A percentile compares a stretch with the other conserved stretches of the same genome.
These are phyloP conservation scores for Magnaporthiopsis incrustans DNA, from an alignment of 2,329 filamentous ascomycete species.

Conservation along the genomic window DNA sequence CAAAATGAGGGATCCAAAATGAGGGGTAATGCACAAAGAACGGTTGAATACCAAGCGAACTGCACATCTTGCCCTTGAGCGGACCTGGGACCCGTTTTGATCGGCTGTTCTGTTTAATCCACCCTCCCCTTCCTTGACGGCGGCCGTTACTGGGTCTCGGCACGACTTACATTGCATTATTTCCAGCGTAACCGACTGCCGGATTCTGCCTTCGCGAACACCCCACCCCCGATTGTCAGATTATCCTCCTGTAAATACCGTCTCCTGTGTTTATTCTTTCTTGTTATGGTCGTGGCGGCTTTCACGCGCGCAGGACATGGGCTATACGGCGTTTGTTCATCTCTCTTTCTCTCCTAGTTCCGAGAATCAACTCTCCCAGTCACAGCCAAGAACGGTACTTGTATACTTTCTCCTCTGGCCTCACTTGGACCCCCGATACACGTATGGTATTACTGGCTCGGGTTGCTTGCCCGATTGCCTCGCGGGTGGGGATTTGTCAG, in stretches of 20 bases:
- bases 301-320: background rate
- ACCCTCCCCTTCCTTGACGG: background rate
- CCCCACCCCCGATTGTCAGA: background rate
- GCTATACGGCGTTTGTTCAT: background rate
- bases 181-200: background rate
- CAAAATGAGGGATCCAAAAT: background rate
- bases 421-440: background rate
- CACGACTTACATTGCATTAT: background rate
- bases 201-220: background rate
- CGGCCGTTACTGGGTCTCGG: background rate
- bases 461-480: background rate
- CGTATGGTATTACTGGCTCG: background rate
- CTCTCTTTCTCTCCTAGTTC: background rate
- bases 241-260: background rate
- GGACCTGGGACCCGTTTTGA: background rate
- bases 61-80: background rate
- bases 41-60: background rate
- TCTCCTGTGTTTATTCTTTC: background rate
- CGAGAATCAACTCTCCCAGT: too few relatives aligned
- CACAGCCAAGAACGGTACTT: background rate
- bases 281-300: background rate
- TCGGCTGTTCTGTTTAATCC: background rate
- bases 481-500: too few relatives aligned
- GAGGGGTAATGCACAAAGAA: background rate
- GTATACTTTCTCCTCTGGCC: background rate